phyloP scores from a whole-genome alignment of 805 yeast species.

The Ogataea dorogensis region DNA sequence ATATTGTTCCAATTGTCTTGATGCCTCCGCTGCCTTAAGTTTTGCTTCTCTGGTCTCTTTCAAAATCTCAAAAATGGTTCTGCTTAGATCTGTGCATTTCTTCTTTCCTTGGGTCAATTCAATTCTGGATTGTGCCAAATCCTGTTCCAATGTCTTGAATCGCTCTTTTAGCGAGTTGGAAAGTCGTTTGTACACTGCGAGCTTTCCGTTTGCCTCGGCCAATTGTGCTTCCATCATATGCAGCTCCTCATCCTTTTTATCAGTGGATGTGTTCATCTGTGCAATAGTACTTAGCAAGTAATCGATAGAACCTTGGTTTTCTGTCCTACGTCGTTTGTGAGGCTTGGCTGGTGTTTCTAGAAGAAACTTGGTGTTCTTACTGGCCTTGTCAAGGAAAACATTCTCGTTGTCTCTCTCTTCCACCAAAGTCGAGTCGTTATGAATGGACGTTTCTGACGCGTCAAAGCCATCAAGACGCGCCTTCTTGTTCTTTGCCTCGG shows the following conservation, averaged over 20 bases:
- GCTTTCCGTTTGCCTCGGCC: constrained; percentile 7
- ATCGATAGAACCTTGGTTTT: constrained; percentile 19
- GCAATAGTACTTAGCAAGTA: constrained; percentile 21
- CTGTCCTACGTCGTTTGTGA: background rate
- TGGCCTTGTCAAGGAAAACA: constrained; percentile 6
- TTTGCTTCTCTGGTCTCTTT: constrained; percentile 15
- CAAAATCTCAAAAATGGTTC: constrained; percentile 3
- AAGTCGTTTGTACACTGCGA: constrained; percentile 5
- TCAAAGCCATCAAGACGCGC: constrained; percentile 1
- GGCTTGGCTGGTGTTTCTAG: constrained; percentile 5
- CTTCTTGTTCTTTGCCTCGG: background rate
- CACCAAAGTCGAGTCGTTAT: constrained; percentile 5
- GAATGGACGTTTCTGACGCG: background rate
- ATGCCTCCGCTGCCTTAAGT: constrained; percentile 4
- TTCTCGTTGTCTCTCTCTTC: constrained; percentile 7
- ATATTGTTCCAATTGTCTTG: constrained; percentile 11
- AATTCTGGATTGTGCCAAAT: constrained; percentile 3
- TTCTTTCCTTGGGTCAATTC: constrained; percentile 10
- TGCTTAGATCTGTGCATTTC: constrained; percentile 4
- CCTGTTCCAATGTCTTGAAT: constrained; percentile 6
- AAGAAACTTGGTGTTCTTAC: background rate
- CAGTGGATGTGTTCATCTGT: constrained; percentile 9
- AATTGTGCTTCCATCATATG: constrained; percentile 8
- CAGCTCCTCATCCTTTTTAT: constrained; percentile 8
- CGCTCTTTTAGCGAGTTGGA: constrained; percentile 14